Base-by-base conservation (phyloP, 2,329 filamentous ascomycete genomes). In the Trichophyton schoenleinii region DNA sequence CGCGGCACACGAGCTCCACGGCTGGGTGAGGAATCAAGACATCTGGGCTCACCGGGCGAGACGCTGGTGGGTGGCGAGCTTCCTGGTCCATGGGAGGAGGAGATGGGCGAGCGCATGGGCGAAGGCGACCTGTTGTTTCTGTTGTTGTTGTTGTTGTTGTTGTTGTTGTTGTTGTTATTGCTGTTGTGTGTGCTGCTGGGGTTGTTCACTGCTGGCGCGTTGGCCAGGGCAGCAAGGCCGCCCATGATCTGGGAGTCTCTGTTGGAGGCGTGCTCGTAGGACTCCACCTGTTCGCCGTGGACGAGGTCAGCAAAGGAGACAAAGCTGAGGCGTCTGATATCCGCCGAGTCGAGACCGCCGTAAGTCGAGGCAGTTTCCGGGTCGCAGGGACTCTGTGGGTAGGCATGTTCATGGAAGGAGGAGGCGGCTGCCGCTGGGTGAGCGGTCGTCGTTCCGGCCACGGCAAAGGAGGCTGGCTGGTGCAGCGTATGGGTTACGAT, bases 281-380 rank as follows among this genome's bases (percentile, higher is more conserved):
- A 74, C 18, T 79, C 77, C 38, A 79, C 77, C 64, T 81, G 77
- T 62, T 85, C 82, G 34, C 83, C 83, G 71, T 95, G 90, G 46
- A 97, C 90, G 8, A 97, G 90, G 69, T 97, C 92, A 64, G 92
- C 91, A 74, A 97, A 97, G 6, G 91, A 96, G 71, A 97, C 95
- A 76, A 97, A 97, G 72, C 88, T 94, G 64, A 97, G 77, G 22
- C 92, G 85, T 53, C 89, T 86, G 18, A 95, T 83, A 68, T 96
- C 91, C 55, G 83, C 81, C 44, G 81, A 82, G 69, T 96, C 91
- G 64, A 92, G 78, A 53, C 86, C 84, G 36, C 87, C 89, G 72
- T 92, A 92, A 70, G 85, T 89, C 62, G 87, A 88, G 1, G 83
- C 84, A 28, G 80, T 79, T 48, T 84, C 78, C n/a, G 74, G 75